phyloP scores from a whole-genome alignment of 2,329 filamentous ascomycete species.

The Xylaria sp. region DNA sequence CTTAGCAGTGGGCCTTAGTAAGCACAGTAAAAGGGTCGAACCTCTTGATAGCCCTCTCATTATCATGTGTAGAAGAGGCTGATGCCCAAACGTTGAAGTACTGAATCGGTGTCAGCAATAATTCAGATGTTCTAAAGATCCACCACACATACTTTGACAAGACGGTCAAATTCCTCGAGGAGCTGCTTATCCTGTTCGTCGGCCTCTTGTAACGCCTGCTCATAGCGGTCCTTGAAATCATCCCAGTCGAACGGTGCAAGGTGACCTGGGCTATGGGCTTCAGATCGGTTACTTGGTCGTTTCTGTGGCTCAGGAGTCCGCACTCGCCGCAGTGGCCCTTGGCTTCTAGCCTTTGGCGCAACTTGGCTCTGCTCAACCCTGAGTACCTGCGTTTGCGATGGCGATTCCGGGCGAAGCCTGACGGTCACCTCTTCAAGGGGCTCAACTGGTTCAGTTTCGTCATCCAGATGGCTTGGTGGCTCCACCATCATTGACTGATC shows the following conservation, averaged over 20 bases:
- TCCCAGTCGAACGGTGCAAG: conserved; percentile 73
- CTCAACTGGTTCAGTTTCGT: conserved; percentile 19
- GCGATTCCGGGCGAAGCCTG: conserved; percentile 27
- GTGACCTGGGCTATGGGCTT: conserved; percentile 49
- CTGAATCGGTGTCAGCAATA: conserved; percentile 46
- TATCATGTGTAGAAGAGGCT: conserved; percentile 71
- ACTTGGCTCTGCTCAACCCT: conserved; percentile 21
- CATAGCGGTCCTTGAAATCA: conserved; percentile 71
- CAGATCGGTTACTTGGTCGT: conserved; percentile 38
- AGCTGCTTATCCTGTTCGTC: conserved; percentile 66
- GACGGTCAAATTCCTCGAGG: conserved; percentile 65
- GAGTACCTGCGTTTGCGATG: conserved; percentile 22
- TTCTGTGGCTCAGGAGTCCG: conserved; percentile 43
- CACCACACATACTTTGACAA: conserved; percentile 61
- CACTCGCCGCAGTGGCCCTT: conserved; percentile 30
- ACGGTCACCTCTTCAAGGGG: conserved; percentile 29
- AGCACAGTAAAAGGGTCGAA: conserved; percentile 38
- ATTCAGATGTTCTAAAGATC: conserved; percentile 1
- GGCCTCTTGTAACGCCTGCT: conserved; percentile 64
- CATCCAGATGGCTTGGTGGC: conserved; percentile 31
- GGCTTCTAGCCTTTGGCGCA: conserved; percentile 11
- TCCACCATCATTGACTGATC: conserved; percentile 39
- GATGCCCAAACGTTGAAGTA: conserved; percentile 81
- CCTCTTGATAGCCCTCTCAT: conserved; percentile 77
- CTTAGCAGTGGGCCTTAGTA: conserved; percentile 19